Conservation (phyloP, 108 stramenopile species). For the Discostella stelligeroides region DNA sequence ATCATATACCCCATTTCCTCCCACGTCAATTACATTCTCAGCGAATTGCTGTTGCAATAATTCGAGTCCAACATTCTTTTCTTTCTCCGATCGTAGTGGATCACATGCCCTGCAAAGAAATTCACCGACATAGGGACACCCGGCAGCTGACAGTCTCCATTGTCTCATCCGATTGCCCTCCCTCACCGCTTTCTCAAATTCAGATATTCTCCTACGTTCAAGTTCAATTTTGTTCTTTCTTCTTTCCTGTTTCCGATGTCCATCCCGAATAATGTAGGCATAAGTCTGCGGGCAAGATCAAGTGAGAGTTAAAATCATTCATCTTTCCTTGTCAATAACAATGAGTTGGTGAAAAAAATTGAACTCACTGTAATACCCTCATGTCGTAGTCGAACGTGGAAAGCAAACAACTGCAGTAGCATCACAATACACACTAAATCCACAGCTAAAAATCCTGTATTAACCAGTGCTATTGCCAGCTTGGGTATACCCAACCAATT, state of each 20-base stretch:
- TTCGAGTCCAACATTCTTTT: background rate
- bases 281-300: slow-evolving; percentile 56
- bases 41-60: no score
- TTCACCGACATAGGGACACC: slow-evolving; percentile 32
- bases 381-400: slow-evolving; percentile 72
- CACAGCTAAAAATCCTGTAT: slow-evolving; percentile 53
- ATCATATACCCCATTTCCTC: no score
- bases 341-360: no score
- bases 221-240: slow-evolving; percentile 47
- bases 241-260: slow-evolving; percentile 55
- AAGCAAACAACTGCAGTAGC: slow-evolving; percentile 69
- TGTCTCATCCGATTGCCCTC: slow-evolving; percentile 25
- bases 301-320: background rate
- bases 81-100: slow-evolving; percentile 25
- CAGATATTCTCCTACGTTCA: slow-evolving; percentile 39
- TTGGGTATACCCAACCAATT: slow-evolving; percentile 59
- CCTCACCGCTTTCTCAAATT: slow-evolving; percentile 26
- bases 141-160: slow-evolving; percentile 27
- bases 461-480: slow-evolving; percentile 45
- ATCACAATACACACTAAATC: slow-evolving; percentile 53
- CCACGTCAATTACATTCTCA: no score
- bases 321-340: no score
- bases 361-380: slow-evolving; percentile 58
- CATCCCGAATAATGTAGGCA: slow-evolving; percentile 78
- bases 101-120: slow-evolving; percentile 28